Base-by-base conservation (phyloP, 768 basidiomycete genomes). In the Mycena leptocephala region DNA sequence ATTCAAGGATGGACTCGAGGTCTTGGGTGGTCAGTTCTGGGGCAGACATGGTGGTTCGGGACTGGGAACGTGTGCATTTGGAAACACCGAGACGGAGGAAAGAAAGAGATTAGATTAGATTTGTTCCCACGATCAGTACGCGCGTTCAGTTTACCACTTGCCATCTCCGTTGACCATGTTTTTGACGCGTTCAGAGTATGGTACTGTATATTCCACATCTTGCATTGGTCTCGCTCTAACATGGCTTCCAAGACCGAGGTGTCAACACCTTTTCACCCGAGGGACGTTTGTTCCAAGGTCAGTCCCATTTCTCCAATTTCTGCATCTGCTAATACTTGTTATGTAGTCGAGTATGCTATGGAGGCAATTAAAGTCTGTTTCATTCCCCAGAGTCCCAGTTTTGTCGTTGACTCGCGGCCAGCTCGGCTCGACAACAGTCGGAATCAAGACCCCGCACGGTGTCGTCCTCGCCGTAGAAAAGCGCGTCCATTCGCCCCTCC, bases 181-280 rank as follows among this genome's bases (percentile, higher is more conserved):
- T 85, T 91, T 96, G 86, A 97, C 96, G 87, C 94, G 96, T 89
- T 97, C 96, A 88, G 96, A 97, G 90, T 97, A 97, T 86, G 96
- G 96, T 95, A 79, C 63, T 75, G 35, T n/a, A 48, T 56, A 72
- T 84, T 64, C 37, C 43, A 11, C n/a, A 24, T 43, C 48, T 28
- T 43, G 1, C 6, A 16, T 26, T 30, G 2, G 30, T 13, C 67
- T 32, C 41, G 59, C 56, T 73, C 35, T 70, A 24, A 43, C 75
- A 30, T 6, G 71, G 61, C 33, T 32, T 66, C 69, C 46, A 80
- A 96, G 97, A 99, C 86, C 94, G 97, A 81, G 97, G 97, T 89
- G 97, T 99, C 71, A 99, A 98, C 89, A 99, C 98, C 78, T 99
- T 99, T 89, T 99, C 98, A 22, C 98, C 98, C 13, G 98, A 99